Percentiles rank a stretch among this genome's conserved stretches.
phyloP scores from a whole-genome alignment of 805 yeast species.

The Wickerhamia fluorescens region DNA sequence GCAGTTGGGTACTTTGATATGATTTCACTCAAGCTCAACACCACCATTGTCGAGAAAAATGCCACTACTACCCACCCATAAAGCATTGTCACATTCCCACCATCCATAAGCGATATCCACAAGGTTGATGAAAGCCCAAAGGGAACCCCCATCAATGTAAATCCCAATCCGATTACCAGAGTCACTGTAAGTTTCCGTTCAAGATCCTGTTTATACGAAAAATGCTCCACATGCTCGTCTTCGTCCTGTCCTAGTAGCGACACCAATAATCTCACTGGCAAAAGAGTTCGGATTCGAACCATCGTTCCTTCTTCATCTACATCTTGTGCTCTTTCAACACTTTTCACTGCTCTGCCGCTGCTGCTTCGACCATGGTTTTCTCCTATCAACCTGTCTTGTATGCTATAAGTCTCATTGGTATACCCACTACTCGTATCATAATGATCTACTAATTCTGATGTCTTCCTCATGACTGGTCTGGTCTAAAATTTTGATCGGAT shows the following conservation, averaged over 20 bases:
- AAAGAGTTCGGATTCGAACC: slow-evolving; percentile 1
- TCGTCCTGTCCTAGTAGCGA: slow-evolving; percentile 22
- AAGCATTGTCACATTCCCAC: slow-evolving; percentile 69
- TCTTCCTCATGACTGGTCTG: too few relatives aligned
- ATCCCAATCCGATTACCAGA: slow-evolving; percentile 71
- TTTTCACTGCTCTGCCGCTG: too few relatives aligned
- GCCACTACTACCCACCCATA: slow-evolving; percentile 71
- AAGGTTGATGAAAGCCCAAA: slow-evolving; percentile 70
- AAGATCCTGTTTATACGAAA: slow-evolving; percentile 66
- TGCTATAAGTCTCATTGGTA: too few relatives aligned
- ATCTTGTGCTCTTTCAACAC: too few relatives aligned
- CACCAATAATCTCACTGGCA: slow-evolving; percentile 4
- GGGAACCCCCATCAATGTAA: slow-evolving; percentile 78
- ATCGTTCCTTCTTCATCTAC: too few relatives aligned
- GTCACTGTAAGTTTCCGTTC: slow-evolving; percentile 61
- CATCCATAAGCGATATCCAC: slow-evolving; percentile 65
- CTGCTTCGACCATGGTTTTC: too few relatives aligned
- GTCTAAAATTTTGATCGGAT: too few relatives aligned
- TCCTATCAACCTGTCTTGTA: too few relatives aligned
- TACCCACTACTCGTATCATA: too few relatives aligned
- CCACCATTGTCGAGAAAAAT: slow-evolving; percentile 54
- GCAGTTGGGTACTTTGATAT: slow-evolving; percentile 72
- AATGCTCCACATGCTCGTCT: slow-evolving; percentile 57
- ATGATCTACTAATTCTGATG: too few relatives aligned
- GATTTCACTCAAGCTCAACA: slow-evolving; percentile 70